Base-by-base conservation (phyloP, 768 basidiomycete species). In the Mrakia hoshinonis region DNA sequence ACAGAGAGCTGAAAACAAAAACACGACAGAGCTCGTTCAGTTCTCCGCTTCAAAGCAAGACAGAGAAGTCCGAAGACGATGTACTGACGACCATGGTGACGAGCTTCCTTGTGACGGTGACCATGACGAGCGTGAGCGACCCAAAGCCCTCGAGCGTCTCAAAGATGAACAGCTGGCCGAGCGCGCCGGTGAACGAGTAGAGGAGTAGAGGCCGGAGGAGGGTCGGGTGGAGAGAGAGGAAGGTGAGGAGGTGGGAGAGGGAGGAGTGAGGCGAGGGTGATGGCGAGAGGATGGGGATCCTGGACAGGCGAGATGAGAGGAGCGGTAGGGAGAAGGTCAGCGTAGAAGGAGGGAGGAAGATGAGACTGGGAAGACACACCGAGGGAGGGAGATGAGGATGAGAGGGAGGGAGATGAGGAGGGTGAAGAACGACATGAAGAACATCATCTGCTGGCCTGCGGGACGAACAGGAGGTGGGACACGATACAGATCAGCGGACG, bases 401-500 rank as follows among this genome's bases (percentile, higher is more conserved):
- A 87, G 85, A 34, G 96, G 86, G 13, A 87, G 77, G 1, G 84
- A 82, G 26, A 90, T 87, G 69, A 91, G 78, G 47, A 87, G 73
- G 3, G 92, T 90, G 80, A 89, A 88, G 81, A 94, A 88, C 34
- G 89, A 95, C 80, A 99, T 95, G 87, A 87, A 95, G 79, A 98
- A 88, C 96, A 99, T 98, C 94, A 99, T 97, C 78, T 99, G 96
- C 79, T 96, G 93, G 10, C 96, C 96, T 3, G 85, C 82, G 54
- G 86, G 83, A 3, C 82, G 82, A 24, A 85, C 85, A 81, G 89
- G 87, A 15, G 84, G 82, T 31, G 86, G 82, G 31, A 5, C 4
- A 58, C 12, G 11, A 18, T 11, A 11, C 39, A 54, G 39, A 43
- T 22, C 20, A 11, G 11, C 2, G 38, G n/a, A n/a, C n/a, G 9